Base-by-base conservation (phyloP, 148 eudicot species). In the Bassia scoparia region DNA sequence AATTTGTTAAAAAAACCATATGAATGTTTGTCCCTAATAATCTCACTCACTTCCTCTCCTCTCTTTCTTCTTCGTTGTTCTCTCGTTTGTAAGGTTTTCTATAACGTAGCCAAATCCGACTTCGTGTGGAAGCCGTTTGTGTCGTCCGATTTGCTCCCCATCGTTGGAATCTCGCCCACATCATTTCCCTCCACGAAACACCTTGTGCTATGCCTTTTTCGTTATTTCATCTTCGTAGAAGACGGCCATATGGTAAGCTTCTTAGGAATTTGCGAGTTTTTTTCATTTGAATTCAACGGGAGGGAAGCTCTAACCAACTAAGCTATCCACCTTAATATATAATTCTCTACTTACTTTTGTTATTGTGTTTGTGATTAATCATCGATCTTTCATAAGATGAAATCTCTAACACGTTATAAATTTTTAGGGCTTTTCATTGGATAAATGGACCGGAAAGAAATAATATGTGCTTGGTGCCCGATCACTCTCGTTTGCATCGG, bases 401-500 rank as follows among this genome's bases (percentile, higher is more conserved):
- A 41, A 0, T 37, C 43, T 37, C 1, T 11, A 2, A 41, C 46
- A 14, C 6, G 21, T 5, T 41, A 2, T 49, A 15, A 5, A 15
- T 0, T 23, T 33, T 16, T 35, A 76, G 79, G 68, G 68, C 31
- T 31, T 76, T 48, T 53, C 16, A 11, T 68, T 76, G 74, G 79
- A 69, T n/a, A 60, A 48, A 48, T 23, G 68, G 68, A 48, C 29
- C 4, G 67, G 73, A 61, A 76, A 76, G 68, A 76, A 48, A 69
- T 59, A 61, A 29, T 76, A 48, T 67, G 49, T 52, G 44, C 61
- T 76, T 6, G 68, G 79, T 26, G 60, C 74, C 4, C 69, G 30
- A 54, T 56, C 54, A 11, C 63, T 70, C 41, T 5, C 8, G 24
- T 33, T 37, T 54, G 23, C 23, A 34, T n/a, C 49, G n/a, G 50